Conservation (phyloP, 208 protist species). For the Crithidia mellificae region DNA sequence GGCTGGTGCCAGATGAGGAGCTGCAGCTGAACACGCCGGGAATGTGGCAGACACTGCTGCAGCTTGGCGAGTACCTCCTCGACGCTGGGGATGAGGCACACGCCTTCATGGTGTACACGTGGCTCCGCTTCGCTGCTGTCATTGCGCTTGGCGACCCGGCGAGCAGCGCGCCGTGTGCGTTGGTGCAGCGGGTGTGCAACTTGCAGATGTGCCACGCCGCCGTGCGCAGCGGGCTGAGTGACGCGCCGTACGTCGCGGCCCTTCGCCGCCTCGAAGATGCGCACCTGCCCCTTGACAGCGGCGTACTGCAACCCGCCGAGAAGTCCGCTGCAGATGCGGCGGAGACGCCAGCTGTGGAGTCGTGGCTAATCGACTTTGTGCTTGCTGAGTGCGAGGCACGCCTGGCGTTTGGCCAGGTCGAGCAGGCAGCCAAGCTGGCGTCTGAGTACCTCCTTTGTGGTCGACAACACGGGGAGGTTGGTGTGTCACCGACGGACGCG, state of each 20-base stretch:
- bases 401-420: constrained; percentile 37
- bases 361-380: constrained; percentile 40
- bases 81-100: constrained; percentile 47
- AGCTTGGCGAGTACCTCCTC: constrained; percentile 56
- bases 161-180: constrained; percentile 33
- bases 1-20: constrained; percentile 34
- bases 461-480: constrained; percentile 1
- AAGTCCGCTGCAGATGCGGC: neutral
- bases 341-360: neutral
- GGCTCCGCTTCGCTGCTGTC: constrained; percentile 57
- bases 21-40: constrained; percentile 52
- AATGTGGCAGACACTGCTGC: constrained; percentile 54
- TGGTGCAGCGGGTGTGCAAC: constrained; percentile 41
- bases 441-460: constrained; percentile 26
- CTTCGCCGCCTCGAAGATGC: constrained; percentile 7
- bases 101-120: constrained; percentile 61
- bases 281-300: constrained; percentile 8
- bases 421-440: constrained; percentile 41
- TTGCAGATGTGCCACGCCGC: constrained; percentile 29
- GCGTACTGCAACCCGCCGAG: neutral
- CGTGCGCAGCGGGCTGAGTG: constrained; percentile 16
- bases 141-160: constrained; percentile 37
- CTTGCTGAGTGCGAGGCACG: constrained; percentile 53
- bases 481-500: neutral
- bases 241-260: constrained; percentile 22